These are phyloP conservation scores for Euphorbia tirucalli DNA, from an alignment of 345 rosid species.

Conservation along the genomic window DNA sequence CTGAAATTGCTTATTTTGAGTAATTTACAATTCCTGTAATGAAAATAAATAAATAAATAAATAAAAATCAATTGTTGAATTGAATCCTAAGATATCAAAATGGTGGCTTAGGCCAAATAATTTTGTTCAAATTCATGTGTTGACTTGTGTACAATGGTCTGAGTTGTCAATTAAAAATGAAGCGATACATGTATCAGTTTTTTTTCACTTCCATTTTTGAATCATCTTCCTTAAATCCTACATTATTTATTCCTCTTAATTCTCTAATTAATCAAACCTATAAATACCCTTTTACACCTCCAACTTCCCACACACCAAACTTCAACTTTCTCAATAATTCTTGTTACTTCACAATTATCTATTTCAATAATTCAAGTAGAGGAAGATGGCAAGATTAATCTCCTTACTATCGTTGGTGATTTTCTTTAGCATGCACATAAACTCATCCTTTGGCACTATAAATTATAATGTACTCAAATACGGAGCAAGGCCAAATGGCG, in stretches of 20 bases:
- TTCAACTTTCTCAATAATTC: not conserved
- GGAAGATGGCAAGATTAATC: not conserved
- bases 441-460: not conserved
- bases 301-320: not conserved
- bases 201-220: not conserved
- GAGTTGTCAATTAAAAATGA: too few species aligned
- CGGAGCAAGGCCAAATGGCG: slow-evolving; percentile 11
- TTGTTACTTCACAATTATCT: not conserved
- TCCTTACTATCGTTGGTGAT: not conserved
- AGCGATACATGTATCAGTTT: not conserved
- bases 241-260: too few species aligned
- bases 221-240: not conserved
- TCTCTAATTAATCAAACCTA: not conserved
- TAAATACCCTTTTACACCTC: not conserved
- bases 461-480: slow-evolving; percentile 4
- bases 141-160: too few species aligned
- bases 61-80: too few species aligned
- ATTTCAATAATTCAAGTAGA: not conserved
- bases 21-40: too few species aligned
- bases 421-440: not conserved
- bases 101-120: not conserved
- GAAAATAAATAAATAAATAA: too few species aligned
- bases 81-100: not conserved
- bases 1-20: not conserved
- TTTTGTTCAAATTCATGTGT: too few species aligned